Conservation (phyloP, 176 grass and related monocot genomes). For the Phragmites australis region DNA sequence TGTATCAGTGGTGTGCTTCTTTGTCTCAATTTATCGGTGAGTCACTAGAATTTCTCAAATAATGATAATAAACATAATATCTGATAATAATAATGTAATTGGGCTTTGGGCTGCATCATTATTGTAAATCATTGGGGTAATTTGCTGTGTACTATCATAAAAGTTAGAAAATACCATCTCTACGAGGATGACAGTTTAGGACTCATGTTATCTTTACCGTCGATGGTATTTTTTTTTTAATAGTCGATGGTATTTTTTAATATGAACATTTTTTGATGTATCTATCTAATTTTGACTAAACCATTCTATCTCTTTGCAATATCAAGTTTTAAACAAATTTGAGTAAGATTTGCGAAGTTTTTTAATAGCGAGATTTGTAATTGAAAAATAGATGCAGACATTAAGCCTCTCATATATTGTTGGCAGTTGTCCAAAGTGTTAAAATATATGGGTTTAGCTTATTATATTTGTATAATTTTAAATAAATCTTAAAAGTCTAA, state of each 20-base stretch:
- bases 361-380: background rate
- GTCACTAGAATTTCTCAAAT: conserved; percentile 17
- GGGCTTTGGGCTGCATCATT: background rate
- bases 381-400: background rate
- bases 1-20: conserved; percentile 12
- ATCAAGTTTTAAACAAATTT: background rate
- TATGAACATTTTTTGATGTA: too few species aligned
- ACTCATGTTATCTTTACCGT: too few species aligned
- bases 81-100: background rate
- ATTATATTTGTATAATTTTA: too few species aligned
- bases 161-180: too few species aligned
- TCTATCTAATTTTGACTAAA: too few species aligned
- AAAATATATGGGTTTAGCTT: too few species aligned
- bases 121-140: background rate
- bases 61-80: conserved; percentile 30
- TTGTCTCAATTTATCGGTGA: background rate
- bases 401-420: background rate
- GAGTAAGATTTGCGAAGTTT: background rate
- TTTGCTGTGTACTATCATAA: too few species aligned
- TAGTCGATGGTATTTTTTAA: too few species aligned
- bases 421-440: background rate
- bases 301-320: background rate
- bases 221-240: too few species aligned
- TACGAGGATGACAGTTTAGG: too few species aligned
- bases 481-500: too few species aligned